Conservation (phyloP, 2,329 filamentous ascomycete species). For the Fusarium falciforme region DNA sequence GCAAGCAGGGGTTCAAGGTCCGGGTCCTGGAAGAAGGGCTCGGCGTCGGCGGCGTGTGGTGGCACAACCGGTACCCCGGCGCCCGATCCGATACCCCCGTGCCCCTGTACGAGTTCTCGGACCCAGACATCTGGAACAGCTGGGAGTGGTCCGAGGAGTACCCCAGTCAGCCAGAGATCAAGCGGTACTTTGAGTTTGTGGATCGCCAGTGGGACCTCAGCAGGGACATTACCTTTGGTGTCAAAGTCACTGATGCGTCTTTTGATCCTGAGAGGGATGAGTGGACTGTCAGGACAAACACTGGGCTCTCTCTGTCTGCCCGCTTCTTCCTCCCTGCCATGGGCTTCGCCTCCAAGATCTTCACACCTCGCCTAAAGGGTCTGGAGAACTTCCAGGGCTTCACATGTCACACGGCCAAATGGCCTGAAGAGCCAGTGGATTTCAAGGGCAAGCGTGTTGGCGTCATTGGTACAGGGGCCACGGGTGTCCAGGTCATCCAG, state of each 20-base stretch:
- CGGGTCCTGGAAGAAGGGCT: slow-evolving; percentile 9
- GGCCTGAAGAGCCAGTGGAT: slow-evolving; percentile 16
- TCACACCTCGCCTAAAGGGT: slow-evolving; percentile 14
- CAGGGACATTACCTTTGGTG: slow-evolving; percentile 55
- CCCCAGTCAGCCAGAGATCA: slow-evolving; percentile 50
- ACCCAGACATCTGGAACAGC: slow-evolving; percentile 49
- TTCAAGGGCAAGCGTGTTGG: slow-evolving; percentile 26
- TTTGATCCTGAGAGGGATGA: slow-evolving; percentile 47
- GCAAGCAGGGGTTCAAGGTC: slow-evolving; percentile 6
- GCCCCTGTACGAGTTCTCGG: slow-evolving; percentile 32
- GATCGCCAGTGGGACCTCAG: slow-evolving; percentile 54
- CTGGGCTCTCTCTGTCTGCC: slow-evolving; percentile 1
- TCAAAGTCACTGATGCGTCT: slow-evolving; percentile 50
- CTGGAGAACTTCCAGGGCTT: slow-evolving; percentile 23
- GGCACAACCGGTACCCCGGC: slow-evolving; percentile 52
- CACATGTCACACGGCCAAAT: slow-evolving; percentile 30
- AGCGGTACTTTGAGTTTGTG: slow-evolving; percentile 57
- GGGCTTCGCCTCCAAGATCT: slow-evolving; percentile 30
- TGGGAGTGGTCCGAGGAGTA: slow-evolving; percentile 54
- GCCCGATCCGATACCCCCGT: slow-evolving; percentile 51
- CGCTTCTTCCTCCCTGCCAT: slow-evolving; percentile 31
- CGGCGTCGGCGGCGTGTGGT: slow-evolving; percentile 13
- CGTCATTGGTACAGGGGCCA: slow-evolving; percentile 29
- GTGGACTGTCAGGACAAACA: slow-evolving; percentile 21
- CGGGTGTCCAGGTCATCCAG: slow-evolving; percentile 35